Conservation (phyloP, 352 stramenopile genomes). For the Phytophthora hybrid region DNA sequence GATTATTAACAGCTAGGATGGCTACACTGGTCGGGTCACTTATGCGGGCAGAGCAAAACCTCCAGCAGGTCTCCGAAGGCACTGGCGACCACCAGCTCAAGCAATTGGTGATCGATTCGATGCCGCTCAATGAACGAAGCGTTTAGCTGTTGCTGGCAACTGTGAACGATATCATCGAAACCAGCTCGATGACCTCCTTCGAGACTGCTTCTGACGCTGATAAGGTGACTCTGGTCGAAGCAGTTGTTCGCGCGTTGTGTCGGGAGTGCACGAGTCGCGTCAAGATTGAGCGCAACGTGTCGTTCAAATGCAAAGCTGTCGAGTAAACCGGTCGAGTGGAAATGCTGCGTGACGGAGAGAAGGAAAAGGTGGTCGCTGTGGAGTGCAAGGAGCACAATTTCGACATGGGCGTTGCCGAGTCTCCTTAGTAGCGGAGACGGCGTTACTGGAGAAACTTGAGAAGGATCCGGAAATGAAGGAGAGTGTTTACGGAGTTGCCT, state of each 20-base stretch:
- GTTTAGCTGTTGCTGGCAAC: conserved; percentile 15
- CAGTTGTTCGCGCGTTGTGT: conserved; percentile 19
- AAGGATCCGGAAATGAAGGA: conserved; percentile 4
- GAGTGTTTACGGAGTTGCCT: conserved; percentile 24
- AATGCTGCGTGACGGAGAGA: conserved; percentile 5
- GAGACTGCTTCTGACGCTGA: conserved; percentile 12
- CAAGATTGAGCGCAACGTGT: conserved; percentile 17
- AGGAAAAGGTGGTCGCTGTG: conserved; percentile 21
- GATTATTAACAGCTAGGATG: neutral
- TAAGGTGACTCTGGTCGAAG: conserved; percentile 23
- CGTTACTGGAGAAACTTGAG: conserved; percentile 18
- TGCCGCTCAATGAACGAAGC: conserved; percentile 20
- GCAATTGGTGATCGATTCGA: conserved; percentile 22
- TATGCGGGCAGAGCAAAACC: too few species aligned
- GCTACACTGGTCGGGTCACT: neutral
- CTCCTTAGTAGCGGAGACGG: conserved; percentile 14
- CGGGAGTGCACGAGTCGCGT: conserved; percentile 23
- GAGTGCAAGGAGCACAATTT: conserved; percentile 22
- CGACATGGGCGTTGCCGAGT: conserved; percentile 19
- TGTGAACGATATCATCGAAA: conserved; percentile 23
- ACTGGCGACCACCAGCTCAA: conserved; percentile 3
- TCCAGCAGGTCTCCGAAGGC: too few species aligned
- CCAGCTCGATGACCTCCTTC: conserved; percentile 16
- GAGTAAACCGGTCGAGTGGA: conserved; percentile 12
- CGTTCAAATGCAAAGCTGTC: conserved; percentile 23